A percentile compares a stretch with the other conserved stretches of the same genome.
Conservation (phyloP, 2,329 filamentous ascomycete genomes). For the Penicillium oxalicum region DNA sequence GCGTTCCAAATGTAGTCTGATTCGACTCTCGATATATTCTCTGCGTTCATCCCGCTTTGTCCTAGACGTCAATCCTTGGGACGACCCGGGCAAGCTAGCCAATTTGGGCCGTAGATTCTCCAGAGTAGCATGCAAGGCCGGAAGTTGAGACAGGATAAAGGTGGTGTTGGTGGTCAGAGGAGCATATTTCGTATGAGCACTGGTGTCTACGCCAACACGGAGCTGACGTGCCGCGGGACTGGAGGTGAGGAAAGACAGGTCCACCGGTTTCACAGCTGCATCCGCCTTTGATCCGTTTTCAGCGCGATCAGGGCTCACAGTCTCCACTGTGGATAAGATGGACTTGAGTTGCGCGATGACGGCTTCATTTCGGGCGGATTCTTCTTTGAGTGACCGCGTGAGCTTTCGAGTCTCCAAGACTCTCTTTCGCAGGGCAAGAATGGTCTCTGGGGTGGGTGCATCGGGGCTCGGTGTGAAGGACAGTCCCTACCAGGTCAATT, state of each 20-base stretch:
- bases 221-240: slow-evolving; percentile 43
- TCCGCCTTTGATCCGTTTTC: slow-evolving; percentile 7
- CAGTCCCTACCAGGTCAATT: slow-evolving; percentile 29
- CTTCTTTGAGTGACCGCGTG: slow-evolving; percentile 61
- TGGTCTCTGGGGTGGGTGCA: slow-evolving; percentile 58
- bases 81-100: slow-evolving; percentile 34
- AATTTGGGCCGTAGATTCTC: slow-evolving; percentile 62
- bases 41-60: slow-evolving; percentile 65
- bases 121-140: slow-evolving; percentile 67
- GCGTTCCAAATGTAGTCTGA: slow-evolving; percentile 66
- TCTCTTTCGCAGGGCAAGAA: slow-evolving; percentile 66
- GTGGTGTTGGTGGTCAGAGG: slow-evolving; percentile 45
- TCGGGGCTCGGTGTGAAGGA: slow-evolving; percentile 28
- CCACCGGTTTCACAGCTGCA: slow-evolving; percentile 22
- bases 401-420: slow-evolving; percentile 74
- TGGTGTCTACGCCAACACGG: slow-evolving; percentile 38
- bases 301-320: slow-evolving; percentile 15
- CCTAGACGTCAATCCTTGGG: slow-evolving; percentile 35
- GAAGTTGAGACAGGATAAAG: slow-evolving; percentile 78
- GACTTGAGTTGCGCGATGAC: slow-evolving; percentile 60
- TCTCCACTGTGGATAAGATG: slow-evolving; percentile 43
- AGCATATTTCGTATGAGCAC: slow-evolving; percentile 30
- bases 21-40: slow-evolving; percentile 77
- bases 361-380: slow-evolving; percentile 65
- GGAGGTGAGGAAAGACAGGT: slow-evolving; percentile 54